phyloP scores from a whole-genome alignment of 1,139 yeast genomes.

The Kodamaea sp. region DNA sequence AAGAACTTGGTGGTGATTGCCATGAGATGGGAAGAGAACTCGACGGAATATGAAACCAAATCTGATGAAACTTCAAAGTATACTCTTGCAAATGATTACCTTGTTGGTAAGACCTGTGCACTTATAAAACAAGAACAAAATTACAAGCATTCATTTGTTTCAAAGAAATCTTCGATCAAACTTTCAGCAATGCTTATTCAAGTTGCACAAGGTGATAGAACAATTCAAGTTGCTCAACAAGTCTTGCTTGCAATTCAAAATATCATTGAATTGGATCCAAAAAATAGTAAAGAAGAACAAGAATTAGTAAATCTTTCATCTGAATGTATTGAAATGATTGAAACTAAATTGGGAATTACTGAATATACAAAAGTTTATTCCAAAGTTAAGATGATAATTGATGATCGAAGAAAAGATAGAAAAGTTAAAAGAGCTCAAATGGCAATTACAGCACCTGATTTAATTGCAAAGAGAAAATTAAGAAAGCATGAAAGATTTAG shows the following conservation, averaged over 20 bases:
- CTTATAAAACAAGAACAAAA: conserved; percentile 63
- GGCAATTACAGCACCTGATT: conserved; percentile 76
- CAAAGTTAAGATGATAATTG: conserved; percentile 57
- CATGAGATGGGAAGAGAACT: conserved; percentile 55
- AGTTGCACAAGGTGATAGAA: conserved; percentile 34
- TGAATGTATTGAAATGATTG: conserved; percentile 69
- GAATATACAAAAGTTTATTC: conserved; percentile 64
- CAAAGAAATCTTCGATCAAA: conserved; percentile 68
- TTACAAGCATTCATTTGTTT: conserved; percentile 45
- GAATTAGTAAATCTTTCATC: conserved; percentile 58
- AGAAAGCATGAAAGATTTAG: conserved; percentile 72
- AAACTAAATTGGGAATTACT: conserved; percentile 68
- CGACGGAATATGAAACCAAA: conserved; percentile 31
- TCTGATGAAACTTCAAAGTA: conserved; percentile 18
- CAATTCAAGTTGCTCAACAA: conserved; percentile 40
- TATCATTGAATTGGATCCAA: conserved; percentile 44
- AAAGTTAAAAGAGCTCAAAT: conserved; percentile 71
- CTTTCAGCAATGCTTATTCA: conserved; percentile 56
- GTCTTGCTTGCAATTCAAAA: conserved; percentile 60
- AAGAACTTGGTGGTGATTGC: conserved; percentile 65
- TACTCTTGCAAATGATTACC: conserved; percentile 55
- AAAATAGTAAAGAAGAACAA: conserved; percentile 36
- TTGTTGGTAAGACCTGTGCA: conserved; percentile 56
- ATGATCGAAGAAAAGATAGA: conserved; percentile 68
- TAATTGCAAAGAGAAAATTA: conserved; percentile 71